Evolutionary conservation across 2,329 filamentous ascomycete genomes (phyloP), one percentile per base, ranked within the genome.

Genomic region (Botrytis elliptica): DNA sequence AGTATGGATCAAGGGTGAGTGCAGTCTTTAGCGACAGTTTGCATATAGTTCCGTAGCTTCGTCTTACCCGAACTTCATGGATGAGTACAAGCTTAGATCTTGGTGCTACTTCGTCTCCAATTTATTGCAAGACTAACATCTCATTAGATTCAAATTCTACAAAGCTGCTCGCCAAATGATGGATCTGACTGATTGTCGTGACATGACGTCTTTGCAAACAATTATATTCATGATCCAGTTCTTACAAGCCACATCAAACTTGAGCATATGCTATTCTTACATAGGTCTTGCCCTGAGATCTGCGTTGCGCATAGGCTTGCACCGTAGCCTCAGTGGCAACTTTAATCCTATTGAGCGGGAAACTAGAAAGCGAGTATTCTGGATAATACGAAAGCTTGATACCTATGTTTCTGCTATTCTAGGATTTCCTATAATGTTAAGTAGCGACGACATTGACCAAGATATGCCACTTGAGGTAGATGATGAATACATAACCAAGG

Each of bases 221-320:
- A 86, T 96, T 10, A 84, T 94, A 33, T 94, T 93, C 80, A 92
- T 94, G 87, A 92, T 94, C 67, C 84, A 95, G 4, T 96, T 95
- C 79, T 85, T 95, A 1, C 93, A 96, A 79, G 90, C 91, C 3
- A 93, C 93, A 2, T 92, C 92, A 16, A 93, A 93, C 79, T 84
- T 95, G 44, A 93, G 90, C 79, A 92, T 90, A 16, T 95, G 93
- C 80, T 95, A 95, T 81, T 89, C 92, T 0, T 94, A 93, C 77
- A 87, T 95, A 66, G 93, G 93, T 10, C 92, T 95, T 78, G 93
- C 92, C 3, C 84, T 95, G 67, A 88, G 92, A 69, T 91, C 92
- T 10, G 90, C 92, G n/a, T 83, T 95, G 49, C 89, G 92, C 42
- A 90, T 95, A 83, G 93, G 93, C 12, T 84, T 95, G 40, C 93